Evolutionary conservation across 106 monocot species (phyloP), one percentile per base, ranked within the genome.

Genomic region (Dendrobium chrysotoxum): DNA sequence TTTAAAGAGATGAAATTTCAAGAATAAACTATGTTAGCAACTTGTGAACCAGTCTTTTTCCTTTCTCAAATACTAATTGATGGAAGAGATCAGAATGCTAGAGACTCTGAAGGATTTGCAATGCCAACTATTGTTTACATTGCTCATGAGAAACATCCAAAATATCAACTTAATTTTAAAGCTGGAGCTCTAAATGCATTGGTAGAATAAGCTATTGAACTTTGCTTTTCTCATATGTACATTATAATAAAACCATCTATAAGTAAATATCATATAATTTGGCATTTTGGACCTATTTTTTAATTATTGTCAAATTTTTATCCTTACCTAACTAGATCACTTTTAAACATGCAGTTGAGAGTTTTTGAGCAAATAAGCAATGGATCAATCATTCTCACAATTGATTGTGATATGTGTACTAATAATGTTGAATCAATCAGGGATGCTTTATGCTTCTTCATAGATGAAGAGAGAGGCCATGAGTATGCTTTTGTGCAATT

Each of bases 381-480:
- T 78, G 89, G 91, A 8, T 68, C 74, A 9, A 55, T 91, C 70
- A 84, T 91, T 50, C 87, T 94, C 81, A 94, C 83, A 68, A 78
- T 94, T 39, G 91, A 94, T 57, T 94, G 94, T 30, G 94, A 94
- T 68, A 94, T 94, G 94, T 90, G 86, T 85, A 88, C 90, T 0
- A 95, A 88, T 83, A 83, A 87, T 30, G 79, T 88, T 9, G 73
- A 81, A 76, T 81, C 87, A 1, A 78, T 92, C 25, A 89, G 78
- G n/a, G 89, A 89, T 67, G 86, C 82, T 20, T 39, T 89, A 20
- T 89, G 89, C 66, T 89, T 89, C 82, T 86, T 89, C 75, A 77
- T 84, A 86, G 89, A 89, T 55, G 80, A 86, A 77, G 68, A 81
- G 64, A 77, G 47, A 7, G 89, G 89, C 21, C 54, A 84, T 40